Evolutionary conservation across 768 basidiomycete genomes (phyloP), one percentile per base, ranked within the genome.

Genomic region (Suillus ampliporus): DNA sequence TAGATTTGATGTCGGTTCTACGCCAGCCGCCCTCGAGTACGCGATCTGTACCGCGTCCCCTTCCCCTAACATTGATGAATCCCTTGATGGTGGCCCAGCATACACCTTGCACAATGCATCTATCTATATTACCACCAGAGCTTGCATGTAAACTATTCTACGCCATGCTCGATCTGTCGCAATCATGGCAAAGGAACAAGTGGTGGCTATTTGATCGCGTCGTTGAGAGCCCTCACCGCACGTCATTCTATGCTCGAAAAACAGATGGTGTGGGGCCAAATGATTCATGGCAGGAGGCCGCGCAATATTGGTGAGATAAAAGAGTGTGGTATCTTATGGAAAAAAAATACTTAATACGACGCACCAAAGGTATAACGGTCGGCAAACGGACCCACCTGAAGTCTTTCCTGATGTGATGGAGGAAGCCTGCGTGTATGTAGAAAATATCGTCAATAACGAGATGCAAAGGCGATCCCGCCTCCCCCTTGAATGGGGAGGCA

Each of bases 181-280:
- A 75, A 44, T 68, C 74, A 9, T 94, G 92, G 92, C 77, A 83
- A 64, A 79, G 86, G 56, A 92, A 90, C 64, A 90, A 87, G 67
- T 94, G 92, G 93, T 94, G 89, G 88, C 80, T 94, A 21, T 89
- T 91, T 73, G 91, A 94, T 69, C 81, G 87, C 23, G 64, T 94
- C 15, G 93, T 94, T 2, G 91, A 94, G 75, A 92, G 90, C 67
- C 91, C 92, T 4, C 92, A 94, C 76, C 80, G 86, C n/a, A 91
- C 92, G 1, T 85, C 89, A 1, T 92, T 94, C 74, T 94, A 84
- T 75, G 86, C 84, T 5, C 77, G 91, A 54, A 80, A 79, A 65
- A 80, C 77, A 34, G 77, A 82, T 61, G 80, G 81, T 5, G 64
- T 79, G 11, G 78, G 79, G 31, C 73, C 77, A 17, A 76, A 85